phyloP scores from a whole-genome alignment of 1,284 basidiomycete genomes.

The Chalciporus piperatoides region DNA sequence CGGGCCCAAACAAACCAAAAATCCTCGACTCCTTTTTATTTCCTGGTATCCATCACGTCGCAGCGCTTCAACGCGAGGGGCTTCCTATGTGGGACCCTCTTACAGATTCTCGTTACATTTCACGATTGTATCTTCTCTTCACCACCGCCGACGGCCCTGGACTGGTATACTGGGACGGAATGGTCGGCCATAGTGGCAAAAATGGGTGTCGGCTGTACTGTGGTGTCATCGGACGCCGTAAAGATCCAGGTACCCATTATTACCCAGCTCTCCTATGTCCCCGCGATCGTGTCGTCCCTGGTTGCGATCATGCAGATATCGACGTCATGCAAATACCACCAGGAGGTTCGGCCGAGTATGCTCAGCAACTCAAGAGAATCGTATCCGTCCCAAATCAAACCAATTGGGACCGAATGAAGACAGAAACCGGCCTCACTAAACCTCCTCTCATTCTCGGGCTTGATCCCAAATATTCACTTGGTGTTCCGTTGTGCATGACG shows the following conservation, averaged over 20 bases:
- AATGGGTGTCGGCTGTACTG: slow-evolving; percentile 10
- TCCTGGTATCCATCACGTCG: too few relatives aligned
- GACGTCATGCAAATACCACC: background rate
- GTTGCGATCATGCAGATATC: background rate
- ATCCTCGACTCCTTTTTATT: too few relatives aligned
- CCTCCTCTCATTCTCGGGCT: too few relatives aligned
- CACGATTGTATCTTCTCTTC: background rate
- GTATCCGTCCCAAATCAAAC: background rate
- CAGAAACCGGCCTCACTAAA: slow-evolving; percentile 6
- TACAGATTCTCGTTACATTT: background rate
- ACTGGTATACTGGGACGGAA: slow-evolving; percentile 3
- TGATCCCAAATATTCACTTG: too few relatives aligned
- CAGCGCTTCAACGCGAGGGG: too few relatives aligned
- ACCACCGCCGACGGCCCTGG: background rate
- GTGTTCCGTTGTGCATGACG: too few relatives aligned
- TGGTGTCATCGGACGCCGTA: background rate
- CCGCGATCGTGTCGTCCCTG: too few relatives aligned
- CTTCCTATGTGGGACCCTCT: too few relatives aligned
- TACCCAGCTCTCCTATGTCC: too few relatives aligned
- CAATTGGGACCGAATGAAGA: slow-evolving; percentile 6
- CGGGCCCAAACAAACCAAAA: too few relatives aligned
- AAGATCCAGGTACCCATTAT: background rate
- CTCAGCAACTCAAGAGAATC: slow-evolving; percentile 1
- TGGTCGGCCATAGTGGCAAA: background rate
- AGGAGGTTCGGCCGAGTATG: slow-evolving; percentile 3